A percentile compares a stretch with the other conserved stretches of the same genome.
These are phyloP conservation scores for Apiospora aurea DNA, from an alignment of 2,329 filamentous ascomycete genomes.

Conservation along the genomic window DNA sequence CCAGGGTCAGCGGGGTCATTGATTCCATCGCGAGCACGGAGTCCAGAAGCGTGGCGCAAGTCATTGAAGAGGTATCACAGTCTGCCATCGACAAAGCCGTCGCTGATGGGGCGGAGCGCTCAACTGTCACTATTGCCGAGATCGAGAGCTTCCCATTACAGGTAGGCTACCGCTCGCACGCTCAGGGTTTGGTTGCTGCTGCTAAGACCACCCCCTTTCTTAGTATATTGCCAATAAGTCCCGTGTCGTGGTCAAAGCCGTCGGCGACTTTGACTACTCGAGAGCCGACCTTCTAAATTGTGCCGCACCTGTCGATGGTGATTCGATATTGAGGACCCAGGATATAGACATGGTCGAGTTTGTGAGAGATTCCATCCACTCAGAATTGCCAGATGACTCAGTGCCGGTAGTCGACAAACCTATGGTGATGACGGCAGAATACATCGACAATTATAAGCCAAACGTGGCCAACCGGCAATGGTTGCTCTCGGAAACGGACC, in stretches of 20 bases:
- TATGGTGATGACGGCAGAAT: constrained; percentile 26
- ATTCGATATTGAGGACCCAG: constrained; percentile 13
- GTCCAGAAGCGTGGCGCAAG: constrained; percentile 40
- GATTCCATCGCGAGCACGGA: constrained; percentile 56
- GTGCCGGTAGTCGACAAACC: neutral
- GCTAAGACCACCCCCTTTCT: neutral
- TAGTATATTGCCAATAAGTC: constrained; percentile 61
- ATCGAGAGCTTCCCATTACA: constrained; percentile 59
- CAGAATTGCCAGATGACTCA: constrained; percentile 34
- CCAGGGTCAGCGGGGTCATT: constrained; percentile 57
- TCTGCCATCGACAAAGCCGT: constrained; percentile 51
- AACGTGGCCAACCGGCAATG: constrained; percentile 57
- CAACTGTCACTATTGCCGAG: constrained; percentile 54
- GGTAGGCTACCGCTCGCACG: constrained; percentile 34
- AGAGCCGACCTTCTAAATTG: constrained; percentile 39
- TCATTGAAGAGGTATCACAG: constrained; percentile 43
- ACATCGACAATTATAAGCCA: constrained; percentile 54
- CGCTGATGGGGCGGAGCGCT: constrained; percentile 49
- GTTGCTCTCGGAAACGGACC: constrained; percentile 64
- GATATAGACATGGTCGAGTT: neutral
- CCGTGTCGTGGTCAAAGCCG: constrained; percentile 64
- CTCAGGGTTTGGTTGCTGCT: neutral
- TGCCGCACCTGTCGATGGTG: neutral
- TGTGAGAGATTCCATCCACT: constrained; percentile 26
- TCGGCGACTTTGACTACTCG: constrained; percentile 61